These are phyloP conservation scores for Talaromyces ruber DNA, from an alignment of 495 filamentous ascomycete genomes.

Conservation along the genomic window DNA sequence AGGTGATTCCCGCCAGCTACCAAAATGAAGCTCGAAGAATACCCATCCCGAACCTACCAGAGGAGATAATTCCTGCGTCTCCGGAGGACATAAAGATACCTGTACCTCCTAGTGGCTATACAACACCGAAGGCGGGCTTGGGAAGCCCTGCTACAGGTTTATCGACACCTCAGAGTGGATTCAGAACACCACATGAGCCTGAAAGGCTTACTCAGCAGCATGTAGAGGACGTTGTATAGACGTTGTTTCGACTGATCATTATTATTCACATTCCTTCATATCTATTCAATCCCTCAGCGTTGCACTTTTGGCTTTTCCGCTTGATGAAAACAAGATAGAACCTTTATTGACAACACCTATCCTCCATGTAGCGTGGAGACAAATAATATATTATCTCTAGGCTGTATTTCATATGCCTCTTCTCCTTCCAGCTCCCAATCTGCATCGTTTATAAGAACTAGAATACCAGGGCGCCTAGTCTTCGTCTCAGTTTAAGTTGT, in stretches of 20 bases:
- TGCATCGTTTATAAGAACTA: conserved; percentile 94
- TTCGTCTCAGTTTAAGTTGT: not conserved
- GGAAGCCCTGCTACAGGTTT: conserved; percentile 35
- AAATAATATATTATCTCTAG: conserved; percentile 83
- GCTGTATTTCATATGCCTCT: conserved; percentile 74
- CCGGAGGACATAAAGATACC: conserved; percentile 82
- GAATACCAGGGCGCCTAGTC: conserved; percentile 82
- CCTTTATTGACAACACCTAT: conserved; percentile 23
- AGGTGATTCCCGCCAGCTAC: conserved; percentile 95
- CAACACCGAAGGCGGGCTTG: conserved; percentile 39
- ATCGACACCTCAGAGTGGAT: conserved; percentile 34
- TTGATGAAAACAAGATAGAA: not conserved
- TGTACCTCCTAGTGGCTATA: conserved; percentile 52
- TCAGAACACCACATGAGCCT: conserved; percentile 33
- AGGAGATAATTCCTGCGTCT: conserved; percentile 58
- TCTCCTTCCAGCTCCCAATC: conserved; percentile 99
- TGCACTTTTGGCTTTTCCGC: not conserved
- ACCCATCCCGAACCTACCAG: conserved; percentile 57
- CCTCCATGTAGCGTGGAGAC: conserved; percentile 97
- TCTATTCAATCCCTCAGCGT: not conserved
- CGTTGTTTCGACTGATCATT: not conserved
- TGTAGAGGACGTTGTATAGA: conserved; percentile 40
- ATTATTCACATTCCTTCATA: not conserved
- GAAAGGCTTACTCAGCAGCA: conserved; percentile 41
- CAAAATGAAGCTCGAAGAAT: conserved; percentile 91